These are phyloP conservation scores for Serpula lacrymans DNA, from an alignment of 768 basidiomycete species.

Conservation along the genomic window DNA sequence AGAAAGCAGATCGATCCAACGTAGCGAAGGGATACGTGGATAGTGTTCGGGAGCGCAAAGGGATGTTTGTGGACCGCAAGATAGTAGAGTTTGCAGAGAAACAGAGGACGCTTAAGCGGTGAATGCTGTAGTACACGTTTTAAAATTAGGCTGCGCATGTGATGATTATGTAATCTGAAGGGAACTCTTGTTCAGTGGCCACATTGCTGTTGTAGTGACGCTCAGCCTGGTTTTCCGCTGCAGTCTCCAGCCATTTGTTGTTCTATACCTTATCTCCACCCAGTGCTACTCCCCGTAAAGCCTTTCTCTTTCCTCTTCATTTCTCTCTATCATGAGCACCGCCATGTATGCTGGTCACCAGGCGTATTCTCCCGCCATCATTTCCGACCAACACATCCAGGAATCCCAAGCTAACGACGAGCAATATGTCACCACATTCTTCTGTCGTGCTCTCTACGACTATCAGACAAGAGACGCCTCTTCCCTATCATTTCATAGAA, in stretches of 20 bases:
- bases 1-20: constrained; percentile 91
- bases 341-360: constrained; percentile 19
- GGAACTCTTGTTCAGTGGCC: too few species aligned
- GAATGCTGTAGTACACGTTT: too few species aligned
- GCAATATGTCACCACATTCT: constrained; percentile 64
- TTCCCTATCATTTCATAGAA: constrained; percentile 81
- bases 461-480: constrained; percentile 86
- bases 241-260: not conserved
- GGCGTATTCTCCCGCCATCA: constrained; percentile 13
- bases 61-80: constrained; percentile 93
- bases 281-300: not conserved
- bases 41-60: constrained; percentile 84
- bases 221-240: constrained; percentile 1
- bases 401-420: constrained; percentile 40
- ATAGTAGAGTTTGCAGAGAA: constrained; percentile 96
- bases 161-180: too few species aligned
- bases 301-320: not conserved
- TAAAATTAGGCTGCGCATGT: too few species aligned
- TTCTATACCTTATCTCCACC: constrained; percentile 5
- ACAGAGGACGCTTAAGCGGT: constrained; percentile 82
- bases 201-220: too few species aligned
- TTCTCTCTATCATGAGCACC: constrained; percentile 24
- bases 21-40: constrained; percentile 95
- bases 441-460: constrained; percentile 91
- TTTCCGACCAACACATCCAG: constrained; percentile 19